phyloP scores from a whole-genome alignment of 805 yeast species.

The Saturnispora mendoncae region DNA sequence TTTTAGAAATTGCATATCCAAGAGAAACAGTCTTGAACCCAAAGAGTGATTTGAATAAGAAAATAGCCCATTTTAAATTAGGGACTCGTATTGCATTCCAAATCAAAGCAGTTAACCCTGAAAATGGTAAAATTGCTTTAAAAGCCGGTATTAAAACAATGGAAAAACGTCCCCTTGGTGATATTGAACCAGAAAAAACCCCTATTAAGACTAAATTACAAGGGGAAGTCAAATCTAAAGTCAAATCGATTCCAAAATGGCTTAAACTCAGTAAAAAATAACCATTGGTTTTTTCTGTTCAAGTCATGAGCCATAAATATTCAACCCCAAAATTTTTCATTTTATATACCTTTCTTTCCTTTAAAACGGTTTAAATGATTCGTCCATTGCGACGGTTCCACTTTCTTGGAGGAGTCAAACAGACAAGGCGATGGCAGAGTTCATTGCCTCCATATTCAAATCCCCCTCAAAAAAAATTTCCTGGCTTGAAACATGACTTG shows the following conservation, averaged over 20 bases:
- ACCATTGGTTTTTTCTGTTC: background rate
- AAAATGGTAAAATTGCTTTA: background rate
- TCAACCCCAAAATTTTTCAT: background rate
- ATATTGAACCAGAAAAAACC: background rate
- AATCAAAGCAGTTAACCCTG: background rate
- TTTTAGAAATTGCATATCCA: slow-evolving; percentile 3
- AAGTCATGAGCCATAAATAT: background rate
- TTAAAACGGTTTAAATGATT: no score
- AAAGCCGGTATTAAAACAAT: slow-evolving; percentile 1
- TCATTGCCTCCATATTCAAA: no score
- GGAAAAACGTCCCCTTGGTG: background rate
- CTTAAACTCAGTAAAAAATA: slow-evolving; percentile 8
- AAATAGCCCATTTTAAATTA: background rate
- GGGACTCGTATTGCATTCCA: slow-evolving; percentile 3
- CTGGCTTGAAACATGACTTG: no score
- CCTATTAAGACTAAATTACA: background rate
- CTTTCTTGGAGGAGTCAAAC: no score
- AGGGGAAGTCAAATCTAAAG: background rate
- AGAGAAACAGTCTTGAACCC: background rate
- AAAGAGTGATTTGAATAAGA: background rate
- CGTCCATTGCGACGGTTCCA: no score
- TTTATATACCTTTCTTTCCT: background rate
- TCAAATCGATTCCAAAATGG: slow-evolving; percentile 4
- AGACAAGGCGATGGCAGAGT: no score
- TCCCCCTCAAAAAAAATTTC: no score